Conservation (phyloP, 768 basidiomycete genomes). For the Auriscalpium vulgare region DNA sequence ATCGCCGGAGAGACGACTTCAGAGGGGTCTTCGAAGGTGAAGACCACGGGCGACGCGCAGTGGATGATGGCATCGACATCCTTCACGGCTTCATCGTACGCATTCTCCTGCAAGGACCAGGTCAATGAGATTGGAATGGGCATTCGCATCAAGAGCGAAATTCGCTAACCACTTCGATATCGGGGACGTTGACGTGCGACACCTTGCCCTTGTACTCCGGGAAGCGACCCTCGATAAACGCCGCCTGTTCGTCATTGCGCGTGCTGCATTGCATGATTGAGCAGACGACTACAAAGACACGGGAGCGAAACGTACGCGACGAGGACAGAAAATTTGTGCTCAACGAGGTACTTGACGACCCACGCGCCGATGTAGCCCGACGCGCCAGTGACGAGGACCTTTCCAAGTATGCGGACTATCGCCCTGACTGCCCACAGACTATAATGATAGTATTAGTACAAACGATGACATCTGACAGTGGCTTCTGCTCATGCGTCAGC, state of each 20-base stretch:
- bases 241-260: background rate
- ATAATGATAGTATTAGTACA: too few species aligned
- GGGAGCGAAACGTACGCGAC: constrained; percentile 16
- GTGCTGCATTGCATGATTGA: background rate
- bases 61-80: constrained; percentile 36
- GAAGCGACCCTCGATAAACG: background rate
- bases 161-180: constrained; percentile 19
- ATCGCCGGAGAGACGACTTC: constrained; percentile 33
- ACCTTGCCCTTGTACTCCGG: too few species aligned
- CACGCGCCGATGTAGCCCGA: background rate
- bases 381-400: background rate
- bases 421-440: too few species aligned
- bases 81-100: constrained; percentile 41
- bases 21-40: constrained; percentile 11
- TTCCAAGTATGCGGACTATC: too few species aligned
- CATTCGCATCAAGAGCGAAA: constrained; percentile 17
- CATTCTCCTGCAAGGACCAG: constrained; percentile 17
- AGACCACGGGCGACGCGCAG: constrained; percentile 28
- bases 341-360: background rate
- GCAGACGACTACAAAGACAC: too few species aligned
- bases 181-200: background rate
- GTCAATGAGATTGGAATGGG: background rate
- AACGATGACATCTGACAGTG: too few species aligned
- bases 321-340: background rate
- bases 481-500: too few species aligned